A percentile compares a stretch with the other conserved stretches of the same genome.
Conservation (phyloP, 1,139 yeast species). For the Kluyveromyces marxianus region DNA sequence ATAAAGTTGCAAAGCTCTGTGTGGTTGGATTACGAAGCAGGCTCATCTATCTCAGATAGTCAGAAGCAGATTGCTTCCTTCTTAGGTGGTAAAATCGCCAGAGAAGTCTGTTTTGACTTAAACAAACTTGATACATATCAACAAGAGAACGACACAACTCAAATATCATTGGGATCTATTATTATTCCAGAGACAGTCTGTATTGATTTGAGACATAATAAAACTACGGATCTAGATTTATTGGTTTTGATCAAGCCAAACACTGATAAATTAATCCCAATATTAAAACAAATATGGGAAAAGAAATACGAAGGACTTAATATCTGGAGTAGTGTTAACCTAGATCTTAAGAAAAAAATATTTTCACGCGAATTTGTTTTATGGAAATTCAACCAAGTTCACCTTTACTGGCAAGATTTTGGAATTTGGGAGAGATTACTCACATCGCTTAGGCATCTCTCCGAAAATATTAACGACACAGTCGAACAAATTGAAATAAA, state of each 20-base stretch:
- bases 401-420: constrained; percentile 26
- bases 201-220: constrained; percentile 17
- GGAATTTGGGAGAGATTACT: constrained; percentile 20
- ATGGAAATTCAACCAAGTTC: constrained; percentile 7
- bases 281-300: constrained; percentile 23
- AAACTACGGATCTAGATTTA: constrained; percentile 16
- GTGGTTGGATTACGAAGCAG: constrained; percentile 20
- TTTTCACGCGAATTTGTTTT: not conserved
- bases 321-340: constrained; percentile 22
- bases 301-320: constrained; percentile 19
- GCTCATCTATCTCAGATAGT: constrained; percentile 7
- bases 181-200: constrained; percentile 19
- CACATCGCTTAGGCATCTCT: constrained; percentile 14
- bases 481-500: constrained; percentile 9
- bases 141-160: constrained; percentile 11
- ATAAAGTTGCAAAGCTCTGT: constrained; percentile 15
- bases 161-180: constrained; percentile 15
- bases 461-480: constrained; percentile 11
- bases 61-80: constrained; percentile 13
- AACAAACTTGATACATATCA: constrained; percentile 20
- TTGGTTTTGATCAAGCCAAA: constrained; percentile 22
- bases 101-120: constrained; percentile 18
- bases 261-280: constrained; percentile 19
- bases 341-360: constrained; percentile 14
- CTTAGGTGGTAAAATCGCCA: constrained; percentile 15